Base-by-base conservation (phyloP, 202 grass and related monocot species). In the Cymbopogon flexuosus region DNA sequence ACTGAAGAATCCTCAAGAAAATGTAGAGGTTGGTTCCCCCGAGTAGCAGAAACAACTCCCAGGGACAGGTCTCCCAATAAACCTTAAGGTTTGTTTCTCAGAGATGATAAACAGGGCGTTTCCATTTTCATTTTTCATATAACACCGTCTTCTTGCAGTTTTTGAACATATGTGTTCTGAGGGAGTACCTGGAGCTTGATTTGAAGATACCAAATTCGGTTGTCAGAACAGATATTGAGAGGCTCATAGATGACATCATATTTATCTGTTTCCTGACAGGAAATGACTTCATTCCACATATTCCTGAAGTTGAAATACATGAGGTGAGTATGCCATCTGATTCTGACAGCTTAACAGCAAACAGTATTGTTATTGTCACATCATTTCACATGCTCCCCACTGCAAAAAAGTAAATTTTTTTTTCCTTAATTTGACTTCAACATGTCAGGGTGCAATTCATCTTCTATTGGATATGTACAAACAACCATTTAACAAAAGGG, bases 251-350 rank as follows among this genome's bases (percentile, higher is more conserved):
- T 40, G 93, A 93, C 31, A 89, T 91, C 39, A 66, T 97, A 2
- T 91, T 97, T 66, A 79, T 97, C 13, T 89, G 71, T 49, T 91
- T 93, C 54, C 75, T 97, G 68, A 84, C 75, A 0, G 93, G 90
- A 75, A 97, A 97, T 65, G 93, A 97, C 83, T 97, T 97, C 58
- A 86, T 97, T 34, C 87, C 88, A 0, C 84, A 86, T 5, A 63
- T 97, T 65, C 90, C 93, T 14, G 89, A 6, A 39, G 36, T 39
- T 39, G 36, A 39, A 7, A 39, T 39, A 23, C 82, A 82, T 23
- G 90, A 97, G 89, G 90, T 93, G 75, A 30, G 52, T 22, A 62
- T 82, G 15, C 0, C 8, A 16, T 42, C 10, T 42, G 40, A 11
- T 42, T 42, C 40, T 40, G 2, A 42, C 40, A 42, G 10, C 9